Evolutionary conservation across 306 rosid genomes (phyloP), one percentile per base, ranked within the genome.

Genomic region (Canavalia gladiata): DNA sequence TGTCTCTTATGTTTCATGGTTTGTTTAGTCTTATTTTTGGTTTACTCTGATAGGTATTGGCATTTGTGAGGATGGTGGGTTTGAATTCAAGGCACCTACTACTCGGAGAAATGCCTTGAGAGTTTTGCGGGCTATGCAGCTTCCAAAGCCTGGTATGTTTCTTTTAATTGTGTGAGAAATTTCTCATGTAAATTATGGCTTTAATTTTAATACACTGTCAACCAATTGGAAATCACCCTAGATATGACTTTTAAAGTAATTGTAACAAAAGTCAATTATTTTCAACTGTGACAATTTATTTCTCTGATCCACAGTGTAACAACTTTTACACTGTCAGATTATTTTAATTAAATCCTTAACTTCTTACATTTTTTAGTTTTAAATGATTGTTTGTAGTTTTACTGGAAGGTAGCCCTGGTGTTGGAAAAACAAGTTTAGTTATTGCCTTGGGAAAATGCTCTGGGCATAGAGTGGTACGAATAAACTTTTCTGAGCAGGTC

Each of bases 331-430:
- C 25, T 18, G 25, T 18, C 25, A 18, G 25, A 18, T 18, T 18
- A 18, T 18, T 18, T 18, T 18, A 18, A 18, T 18, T 18, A 18
- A 18, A 18, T 18, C 25, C 25, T 18, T 18, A 18, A 18, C 25
- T 18, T 18, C 25, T 18, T 11, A 12, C 7, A 50, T 63, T 31
- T 75, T 39, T 58, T 65, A 57, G 72, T 63, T 76, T 81, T 79
- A 68, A 52, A 68, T 76, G 49, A 60, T 39, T 43, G 51, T 37
- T 79, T 74, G 50, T 89, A 93, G 97, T 95, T 87, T 83, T 95
- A 84, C 87, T 95, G 72, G 99, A 95, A 87, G 99, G 99, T 12
- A 93, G 99, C 83, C 99, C 99, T 18, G 99, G 99, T 81, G 99
- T 95, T 50, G 99, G 99, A 85, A 95, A 95, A 83, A 95, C 99